phyloP scores from a whole-genome alignment of 1,139 yeast genomes.

The Oligophagozyma castellii region DNA sequence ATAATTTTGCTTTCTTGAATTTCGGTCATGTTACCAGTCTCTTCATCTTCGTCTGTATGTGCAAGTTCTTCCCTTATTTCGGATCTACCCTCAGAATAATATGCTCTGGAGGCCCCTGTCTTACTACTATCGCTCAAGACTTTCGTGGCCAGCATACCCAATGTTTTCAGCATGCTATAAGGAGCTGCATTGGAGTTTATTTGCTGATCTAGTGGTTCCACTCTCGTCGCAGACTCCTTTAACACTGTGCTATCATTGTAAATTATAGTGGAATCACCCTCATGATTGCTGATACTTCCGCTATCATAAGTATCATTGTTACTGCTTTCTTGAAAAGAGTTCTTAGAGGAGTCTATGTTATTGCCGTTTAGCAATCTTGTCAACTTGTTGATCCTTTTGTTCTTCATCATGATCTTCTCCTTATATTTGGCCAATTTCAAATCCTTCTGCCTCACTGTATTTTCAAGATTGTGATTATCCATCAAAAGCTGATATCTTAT shows the following conservation, averaged over 20 bases:
- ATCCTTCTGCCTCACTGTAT: conserved; percentile 29
- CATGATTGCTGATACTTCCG: background rate
- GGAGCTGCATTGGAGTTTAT: conserved; percentile 6
- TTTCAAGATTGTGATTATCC: conserved; percentile 26
- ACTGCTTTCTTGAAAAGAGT: no score
- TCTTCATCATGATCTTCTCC: conserved; percentile 29
- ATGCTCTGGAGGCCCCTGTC: no score
- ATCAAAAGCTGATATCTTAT: conserved; percentile 25
- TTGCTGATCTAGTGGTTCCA: background rate
- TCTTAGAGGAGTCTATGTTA: background rate
- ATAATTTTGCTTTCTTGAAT: background rate
- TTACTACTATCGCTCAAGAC: conserved; percentile 29
- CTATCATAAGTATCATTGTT: no score
- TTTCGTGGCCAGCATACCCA: conserved; percentile 35
- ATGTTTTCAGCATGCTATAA: conserved; percentile 31
- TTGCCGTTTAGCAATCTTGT: conserved; percentile 12
- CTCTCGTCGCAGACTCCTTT: conserved; percentile 3
- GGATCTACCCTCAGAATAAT: no score
- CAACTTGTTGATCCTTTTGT: conserved; percentile 27
- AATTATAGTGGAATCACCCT: conserved; percentile 1
- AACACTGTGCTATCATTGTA: conserved; percentile 1
- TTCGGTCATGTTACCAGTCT: background rate
- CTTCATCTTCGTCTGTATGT: background rate
- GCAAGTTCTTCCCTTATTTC: background rate
- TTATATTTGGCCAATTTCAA: conserved; percentile 31